Conservation (phyloP, 2,329 filamentous ascomycete species). For the Rutstroemia sp. region DNA sequence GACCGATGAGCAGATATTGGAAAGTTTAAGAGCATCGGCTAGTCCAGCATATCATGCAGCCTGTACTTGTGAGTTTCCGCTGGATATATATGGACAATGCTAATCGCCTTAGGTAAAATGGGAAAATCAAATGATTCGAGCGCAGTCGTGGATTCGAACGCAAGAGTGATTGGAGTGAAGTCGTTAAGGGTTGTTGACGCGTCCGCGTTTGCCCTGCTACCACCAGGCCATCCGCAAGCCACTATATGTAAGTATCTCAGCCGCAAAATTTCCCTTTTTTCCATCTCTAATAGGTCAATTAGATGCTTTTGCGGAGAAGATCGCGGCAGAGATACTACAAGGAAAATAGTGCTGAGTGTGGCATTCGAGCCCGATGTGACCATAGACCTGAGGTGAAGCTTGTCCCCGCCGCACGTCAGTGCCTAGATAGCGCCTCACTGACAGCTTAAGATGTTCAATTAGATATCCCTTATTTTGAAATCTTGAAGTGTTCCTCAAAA, state of each 20-base stretch:
- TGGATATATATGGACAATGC: neutral
- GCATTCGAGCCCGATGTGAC: neutral
- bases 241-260: neutral
- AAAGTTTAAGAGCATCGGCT: neutral
- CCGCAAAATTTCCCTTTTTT: neutral
- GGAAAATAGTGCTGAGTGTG: neutral
- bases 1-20: neutral
- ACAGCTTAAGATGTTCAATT: no score
- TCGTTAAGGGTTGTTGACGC: neutral
- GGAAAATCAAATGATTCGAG: neutral
- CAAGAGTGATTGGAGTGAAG: neutral
- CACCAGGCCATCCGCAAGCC: neutral
- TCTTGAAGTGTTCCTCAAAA: no score
- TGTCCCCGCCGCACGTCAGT: neutral
- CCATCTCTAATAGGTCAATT: neutral
- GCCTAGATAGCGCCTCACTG: no score
- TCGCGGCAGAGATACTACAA: neutral
- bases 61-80: neutral
- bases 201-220: neutral
- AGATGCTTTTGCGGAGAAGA: neutral
- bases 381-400: neutral
- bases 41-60: neutral
- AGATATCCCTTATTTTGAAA: no score
- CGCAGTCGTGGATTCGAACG: neutral
- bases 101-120: neutral